phyloP scores from a whole-genome alignment of 2,329 filamentous ascomycete genomes.

The Passalora sequoiae region DNA sequence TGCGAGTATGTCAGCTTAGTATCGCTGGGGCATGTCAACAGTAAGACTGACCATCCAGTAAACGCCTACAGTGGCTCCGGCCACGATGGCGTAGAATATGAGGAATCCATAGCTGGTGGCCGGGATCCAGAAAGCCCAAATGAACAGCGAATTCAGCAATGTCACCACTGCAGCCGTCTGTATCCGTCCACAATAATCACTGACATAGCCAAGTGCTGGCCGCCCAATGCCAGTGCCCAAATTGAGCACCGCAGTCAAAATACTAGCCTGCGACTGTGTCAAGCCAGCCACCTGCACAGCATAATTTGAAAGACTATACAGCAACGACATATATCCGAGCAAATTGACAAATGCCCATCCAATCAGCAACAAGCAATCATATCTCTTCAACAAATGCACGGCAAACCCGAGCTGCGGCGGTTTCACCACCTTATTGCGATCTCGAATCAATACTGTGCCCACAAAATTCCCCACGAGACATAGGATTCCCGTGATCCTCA shows the following conservation, averaged over 20 bases:
- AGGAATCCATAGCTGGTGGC: constrained; percentile 40
- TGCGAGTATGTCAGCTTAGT: constrained; percentile 10
- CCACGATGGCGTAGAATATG: constrained; percentile 41
- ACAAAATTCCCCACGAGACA: constrained; percentile 28
- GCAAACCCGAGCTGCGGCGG: constrained; percentile 36
- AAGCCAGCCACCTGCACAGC: constrained; percentile 40
- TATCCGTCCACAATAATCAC: constrained; percentile 44
- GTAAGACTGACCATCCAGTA: constrained; percentile 45
- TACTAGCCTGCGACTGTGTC: constrained; percentile 36
- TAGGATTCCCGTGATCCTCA: constrained; percentile 35
- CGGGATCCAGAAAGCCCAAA: constrained; percentile 46
- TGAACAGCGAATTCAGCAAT: constrained; percentile 36
- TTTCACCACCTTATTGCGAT: constrained; percentile 34
- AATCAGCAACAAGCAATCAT: constrained; percentile 37
- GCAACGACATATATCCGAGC: constrained; percentile 43
- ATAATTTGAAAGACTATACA: constrained; percentile 47
- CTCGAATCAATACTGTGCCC: constrained; percentile 31
- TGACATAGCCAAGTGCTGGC: constrained; percentile 43
- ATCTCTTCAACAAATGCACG: constrained; percentile 33
- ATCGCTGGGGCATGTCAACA: not conserved
- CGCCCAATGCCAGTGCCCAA: constrained; percentile 46
- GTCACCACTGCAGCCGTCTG: constrained; percentile 40
- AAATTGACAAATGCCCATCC: constrained; percentile 43
- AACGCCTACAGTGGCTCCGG: constrained; percentile 44
- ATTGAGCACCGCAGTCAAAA: constrained; percentile 43